Evolutionary conservation across 768 basidiomycete genomes (phyloP).

Genomic region (Russula vinacea): DNA sequence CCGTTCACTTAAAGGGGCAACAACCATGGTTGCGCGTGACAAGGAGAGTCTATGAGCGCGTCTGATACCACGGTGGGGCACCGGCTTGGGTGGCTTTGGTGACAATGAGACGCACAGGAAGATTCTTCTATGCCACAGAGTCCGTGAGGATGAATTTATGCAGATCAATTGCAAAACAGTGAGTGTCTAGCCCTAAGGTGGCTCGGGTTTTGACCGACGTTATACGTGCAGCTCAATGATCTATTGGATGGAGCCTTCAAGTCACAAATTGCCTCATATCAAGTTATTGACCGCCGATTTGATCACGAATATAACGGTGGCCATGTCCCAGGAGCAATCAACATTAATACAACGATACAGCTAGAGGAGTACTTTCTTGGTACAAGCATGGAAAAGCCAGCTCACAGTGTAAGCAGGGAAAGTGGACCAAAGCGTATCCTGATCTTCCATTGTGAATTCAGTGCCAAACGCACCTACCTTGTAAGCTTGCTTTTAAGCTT

Average conservation of each 20-base stretch:
- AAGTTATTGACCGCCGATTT: constrained; percentile 95
- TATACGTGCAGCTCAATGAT: constrained; percentile 57
- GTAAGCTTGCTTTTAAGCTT: constrained; percentile 46
- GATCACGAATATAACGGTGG: constrained; percentile 95
- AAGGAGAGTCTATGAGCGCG: constrained; percentile 30
- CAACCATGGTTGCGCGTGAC: constrained; percentile 34
- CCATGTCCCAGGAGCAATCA: constrained; percentile 87
- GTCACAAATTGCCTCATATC: constrained; percentile 60
- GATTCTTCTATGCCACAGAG: constrained; percentile 88
- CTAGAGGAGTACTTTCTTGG: constrained; percentile 82
- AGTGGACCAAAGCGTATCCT: constrained; percentile 71
- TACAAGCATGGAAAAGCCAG: constrained; percentile 50
- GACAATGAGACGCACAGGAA: constrained; percentile 93
- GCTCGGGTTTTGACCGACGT: constrained; percentile 21
- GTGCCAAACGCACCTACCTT: constrained; percentile 95
- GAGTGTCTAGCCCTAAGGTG: constrained; percentile 35
- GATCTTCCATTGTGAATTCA: constrained; percentile 98
- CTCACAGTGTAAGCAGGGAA: constrained; percentile 74
- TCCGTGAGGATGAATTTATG: constrained; percentile 94
- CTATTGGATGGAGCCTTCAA: constrained; percentile 75
- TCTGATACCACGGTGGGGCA: constrained; percentile 40
- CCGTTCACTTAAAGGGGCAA: constrained; percentile 66
- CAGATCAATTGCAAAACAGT: constrained; percentile 81
- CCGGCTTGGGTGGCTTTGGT: constrained; percentile 80
- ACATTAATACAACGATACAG: constrained; percentile 76